Evolutionary conservation across 2,329 filamentous ascomycete genomes (phyloP), one percentile per base, ranked within the genome.

Genomic region (Claviceps spartinae): DNA sequence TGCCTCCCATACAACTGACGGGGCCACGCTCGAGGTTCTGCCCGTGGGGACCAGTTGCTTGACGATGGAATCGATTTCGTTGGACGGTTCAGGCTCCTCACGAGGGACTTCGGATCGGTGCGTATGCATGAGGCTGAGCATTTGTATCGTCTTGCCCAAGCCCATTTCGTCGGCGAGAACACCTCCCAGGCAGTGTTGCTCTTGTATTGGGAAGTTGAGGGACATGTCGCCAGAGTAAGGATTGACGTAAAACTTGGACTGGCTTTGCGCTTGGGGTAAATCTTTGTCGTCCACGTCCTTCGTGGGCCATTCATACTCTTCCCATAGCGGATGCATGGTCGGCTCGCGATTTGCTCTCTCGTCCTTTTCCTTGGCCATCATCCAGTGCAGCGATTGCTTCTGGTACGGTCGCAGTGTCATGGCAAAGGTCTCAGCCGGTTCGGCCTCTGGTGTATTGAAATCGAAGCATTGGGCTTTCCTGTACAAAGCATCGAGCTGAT

Each of bases 121-220:
- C 0, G 87, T 81, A 64, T 98, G 93, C 5, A 98, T 79, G 48
- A 98, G 72, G 67, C 88, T 93, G 55, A 98, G 79, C 89, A 98
- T 97, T 63, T 98, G 91, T 50, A 98, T 97, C 0, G 93, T 98
- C 71, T 98, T 98, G 37, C 93, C 93, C 2, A 98, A 74, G 47
- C 93, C 93, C 93, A 98, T 98, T 68, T 97, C 86, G 61, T 98
- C 93, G 8, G 93, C 93, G 43, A 98, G 72, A 53, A 98, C 87
- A 5, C 93, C 93, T 45, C 93, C 93, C 0, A 95, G 73, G 59
- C 93, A 98, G 63, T 94, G 88, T 63, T 97, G 93, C 61, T 97
- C 88, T 63, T 98, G 93, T 2, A 82, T 79, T 1, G 93, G 93
- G 58, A 98, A 98, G 5, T 95, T 82, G 0, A 97, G 72, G 2